Evolutionary conservation across 2,329 filamentous ascomycete species (phyloP), one percentile per base, ranked within the genome.

Genomic region (Cladosporium sp.): DNA sequence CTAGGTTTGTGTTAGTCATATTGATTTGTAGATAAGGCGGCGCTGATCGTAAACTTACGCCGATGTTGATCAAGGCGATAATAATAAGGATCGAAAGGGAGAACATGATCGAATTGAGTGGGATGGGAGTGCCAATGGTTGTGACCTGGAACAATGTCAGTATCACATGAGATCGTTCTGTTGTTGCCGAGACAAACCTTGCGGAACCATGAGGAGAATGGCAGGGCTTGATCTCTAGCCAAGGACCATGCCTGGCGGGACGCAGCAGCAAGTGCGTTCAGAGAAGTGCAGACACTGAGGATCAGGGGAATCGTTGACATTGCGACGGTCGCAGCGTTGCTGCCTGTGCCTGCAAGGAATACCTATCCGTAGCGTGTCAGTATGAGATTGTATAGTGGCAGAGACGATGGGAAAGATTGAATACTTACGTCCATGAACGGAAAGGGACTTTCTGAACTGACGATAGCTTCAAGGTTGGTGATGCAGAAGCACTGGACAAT

Each of bases 61-160:
- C 73, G 28, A 74, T 67, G 28, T 73, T 71, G 69, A 75, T 72
- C 32, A 74, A 52, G 14, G 69, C 69, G 34, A 75, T 66, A 26
- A 74, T 47, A 26, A 72, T 32, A 12, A 68, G 70, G 66, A 74
- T 68, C 7, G 62, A 63, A 57, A 68, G 70, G 4, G 74, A 70
- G 38, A 71, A 54, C 32, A 74, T 63, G 52, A 75, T 68, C 4
- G 72, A 67, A 57, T 74, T 73, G 18, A 70, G 65, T 1, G 74
- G 74, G 28, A 65, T 58, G 10, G 62, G 62, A 11, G 62, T 65
- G 11, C 62, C 62, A 12, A 62, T 28, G 12, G 32, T 52, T 2
- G 59, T 52, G 44, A 62, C 59, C 59, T 62, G 24, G 38, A 2
- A 30, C 7, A 38, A 6, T 15, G 32, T 62, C 30, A 62, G 59